Conservation (phyloP, 1,139 yeast genomes). For the Oligophagozyma castellii region DNA sequence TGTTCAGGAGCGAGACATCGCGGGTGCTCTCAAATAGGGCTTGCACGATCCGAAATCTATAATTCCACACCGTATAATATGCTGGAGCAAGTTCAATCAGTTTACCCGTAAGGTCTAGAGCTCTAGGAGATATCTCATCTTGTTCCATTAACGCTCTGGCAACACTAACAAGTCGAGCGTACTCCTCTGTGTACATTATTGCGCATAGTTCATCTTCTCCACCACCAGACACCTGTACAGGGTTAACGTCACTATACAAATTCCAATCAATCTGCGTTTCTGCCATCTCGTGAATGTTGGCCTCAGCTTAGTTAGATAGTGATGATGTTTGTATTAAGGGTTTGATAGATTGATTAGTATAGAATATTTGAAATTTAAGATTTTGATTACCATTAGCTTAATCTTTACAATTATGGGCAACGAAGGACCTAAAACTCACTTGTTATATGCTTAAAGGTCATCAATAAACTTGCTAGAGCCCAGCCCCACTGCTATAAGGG, state of each 20-base stretch:
- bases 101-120: conserved; percentile 47
- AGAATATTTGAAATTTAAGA: no score
- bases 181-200: conserved; percentile 67
- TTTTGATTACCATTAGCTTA: no score
- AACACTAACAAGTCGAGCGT: conserved; percentile 44
- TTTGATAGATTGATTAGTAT: no score
- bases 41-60: conserved; percentile 46
- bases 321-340: no score
- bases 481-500: no score
- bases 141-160: conserved; percentile 46
- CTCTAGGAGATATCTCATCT: conserved; percentile 58
- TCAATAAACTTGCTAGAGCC: no score
- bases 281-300: no score
- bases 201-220: conserved; percentile 42
- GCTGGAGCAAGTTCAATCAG: conserved; percentile 69
- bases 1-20: conserved; percentile 21
- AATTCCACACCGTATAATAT: conserved; percentile 85
- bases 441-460: no score
- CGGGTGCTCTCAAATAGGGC: conserved; percentile 24
- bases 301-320: no score
- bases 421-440: no score
- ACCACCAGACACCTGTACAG: conserved; percentile 24
- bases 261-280: not conserved
- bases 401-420: no score
- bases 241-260: conserved; percentile 5